A percentile compares a stretch with the other conserved stretches of the same genome.
Evolutionary conservation across 2,329 filamentous ascomycete genomes (phyloP).

Genomic region (Aureobasidium sp.): DNA sequence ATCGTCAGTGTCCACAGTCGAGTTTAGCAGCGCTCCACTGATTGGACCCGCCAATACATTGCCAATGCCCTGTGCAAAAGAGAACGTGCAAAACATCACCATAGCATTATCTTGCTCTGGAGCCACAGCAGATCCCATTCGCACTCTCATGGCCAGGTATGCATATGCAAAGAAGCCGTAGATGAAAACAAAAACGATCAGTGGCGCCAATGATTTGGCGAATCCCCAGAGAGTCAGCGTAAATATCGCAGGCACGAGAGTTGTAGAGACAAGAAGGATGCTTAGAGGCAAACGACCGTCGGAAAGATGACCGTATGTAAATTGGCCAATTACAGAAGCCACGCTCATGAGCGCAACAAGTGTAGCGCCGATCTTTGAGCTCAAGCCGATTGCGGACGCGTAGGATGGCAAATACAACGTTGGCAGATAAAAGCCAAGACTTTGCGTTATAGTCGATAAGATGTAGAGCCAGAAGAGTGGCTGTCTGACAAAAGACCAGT

Average conservation of each 20-base stretch:
- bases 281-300: slow-evolving; percentile 30
- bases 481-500: slow-evolving; percentile 26
- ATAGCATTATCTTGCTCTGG: slow-evolving; percentile 20
- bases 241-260: slow-evolving; percentile 35
- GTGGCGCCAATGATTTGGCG: slow-evolving; percentile 28
- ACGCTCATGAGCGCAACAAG: slow-evolving; percentile 27
- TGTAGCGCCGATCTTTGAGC: too few species aligned
- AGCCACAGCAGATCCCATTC: slow-evolving; percentile 24
- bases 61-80: slow-evolving; percentile 23
- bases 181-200: slow-evolving; percentile 37
- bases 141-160: slow-evolving; percentile 29
- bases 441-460: slow-evolving; percentile 31
- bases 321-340: slow-evolving; percentile 30
- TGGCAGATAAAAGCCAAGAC: slow-evolving; percentile 35
- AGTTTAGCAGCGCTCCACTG: slow-evolving; percentile 20
- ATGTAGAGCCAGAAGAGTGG: slow-evolving; percentile 30
- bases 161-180: slow-evolving; percentile 42
- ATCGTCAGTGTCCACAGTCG: not conserved
- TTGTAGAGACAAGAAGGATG: slow-evolving; percentile 30
- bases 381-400: slow-evolving; percentile 17
- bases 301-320: slow-evolving; percentile 32
- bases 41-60: slow-evolving; percentile 25
- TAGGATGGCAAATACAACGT: slow-evolving; percentile 34
- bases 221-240: slow-evolving; percentile 44
- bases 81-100: slow-evolving; percentile 22